Base-by-base conservation (phyloP, 495 filamentous ascomycete species). In the Penicillium silybi region DNA sequence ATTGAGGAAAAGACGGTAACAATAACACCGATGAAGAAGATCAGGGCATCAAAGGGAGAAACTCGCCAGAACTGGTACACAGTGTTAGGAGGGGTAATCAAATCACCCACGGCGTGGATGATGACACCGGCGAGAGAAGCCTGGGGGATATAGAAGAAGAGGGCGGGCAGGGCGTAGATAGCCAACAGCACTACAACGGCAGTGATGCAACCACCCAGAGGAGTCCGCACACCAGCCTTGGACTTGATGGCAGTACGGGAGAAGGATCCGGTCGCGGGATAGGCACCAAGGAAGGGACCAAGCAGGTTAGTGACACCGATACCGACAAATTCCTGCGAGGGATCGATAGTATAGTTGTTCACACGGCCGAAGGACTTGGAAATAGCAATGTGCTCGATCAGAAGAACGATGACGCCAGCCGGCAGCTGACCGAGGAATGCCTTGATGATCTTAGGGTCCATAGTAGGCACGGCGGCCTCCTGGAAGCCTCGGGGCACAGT, bases 261-360 rank as follows among this genome's bases (percentile, higher is more conserved):
- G 78, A 98, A 98, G 11, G 95, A 97, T 5, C 93, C 93, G 23
- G 93, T 98, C 0, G 93, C 88, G 2, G 95, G 91, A 58, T 96
- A 98, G 2, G 79, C 93, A 51, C 93, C 93, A 6, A 98, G 82
- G 73, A 98, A 97, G 6, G 93, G 92, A 5, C 89, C 92, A 1
- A 98, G 78, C 29, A 97, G 75, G 66, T 98, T 98, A 17, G 85
- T 87, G 8, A 97, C 79, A 42, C 93, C 93, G 61, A 98, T 97
- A 20, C 88, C 95, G 20, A 98, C 87, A 72, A 98, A 83, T 61
- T 98, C 93, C 65, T 98, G 93, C 0, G 92, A 97, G 3, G 93
- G 95, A 55, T 97, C 83, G 68, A 98, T 97, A n/a, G 84, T 89
- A 70, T 98, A 98, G 72, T 97, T 97, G 74, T 97, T 97, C 57